Conservation (phyloP, 495 filamentous ascomycete genomes). For the Staphylotrichum longicolle region DNA sequence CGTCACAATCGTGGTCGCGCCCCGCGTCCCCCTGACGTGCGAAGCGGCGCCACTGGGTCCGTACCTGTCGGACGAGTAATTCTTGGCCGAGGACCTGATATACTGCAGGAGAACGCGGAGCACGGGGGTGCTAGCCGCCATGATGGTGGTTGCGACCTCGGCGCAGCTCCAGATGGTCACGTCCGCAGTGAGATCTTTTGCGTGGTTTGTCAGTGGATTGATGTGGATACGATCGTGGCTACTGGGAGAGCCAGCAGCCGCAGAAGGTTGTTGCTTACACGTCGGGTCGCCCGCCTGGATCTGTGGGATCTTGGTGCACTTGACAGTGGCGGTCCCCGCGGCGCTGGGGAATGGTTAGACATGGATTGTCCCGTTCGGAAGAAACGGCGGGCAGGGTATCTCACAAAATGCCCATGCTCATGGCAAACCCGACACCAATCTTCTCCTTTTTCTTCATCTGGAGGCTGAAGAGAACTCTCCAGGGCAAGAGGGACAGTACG, state of each 20-base stretch:
- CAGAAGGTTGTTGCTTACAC: background rate
- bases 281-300: background rate
- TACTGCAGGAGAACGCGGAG: background rate
- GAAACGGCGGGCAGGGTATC: constrained; percentile 9
- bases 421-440: constrained; percentile 39
- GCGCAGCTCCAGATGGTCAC: background rate
- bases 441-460: constrained; percentile 40
- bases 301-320: background rate
- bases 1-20: background rate
- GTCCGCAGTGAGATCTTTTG: background rate
- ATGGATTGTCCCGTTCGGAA: background rate
- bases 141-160: background rate
- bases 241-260: background rate
- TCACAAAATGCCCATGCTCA: constrained; percentile 45
- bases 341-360: background rate
- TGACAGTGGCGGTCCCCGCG: background rate
- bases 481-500: constrained; percentile 37
- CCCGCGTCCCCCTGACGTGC: background rate
- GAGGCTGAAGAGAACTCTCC: constrained; percentile 36
- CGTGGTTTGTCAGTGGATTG: background rate
- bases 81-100: background rate
- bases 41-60: background rate
- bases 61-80: background rate
- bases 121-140: background rate
- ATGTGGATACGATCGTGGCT: too few species aligned